Percentiles rank a stretch among this genome's conserved stretches.
phyloP scores from a whole-genome alignment of 129 eudicot species.

The Sambucus nigra region DNA sequence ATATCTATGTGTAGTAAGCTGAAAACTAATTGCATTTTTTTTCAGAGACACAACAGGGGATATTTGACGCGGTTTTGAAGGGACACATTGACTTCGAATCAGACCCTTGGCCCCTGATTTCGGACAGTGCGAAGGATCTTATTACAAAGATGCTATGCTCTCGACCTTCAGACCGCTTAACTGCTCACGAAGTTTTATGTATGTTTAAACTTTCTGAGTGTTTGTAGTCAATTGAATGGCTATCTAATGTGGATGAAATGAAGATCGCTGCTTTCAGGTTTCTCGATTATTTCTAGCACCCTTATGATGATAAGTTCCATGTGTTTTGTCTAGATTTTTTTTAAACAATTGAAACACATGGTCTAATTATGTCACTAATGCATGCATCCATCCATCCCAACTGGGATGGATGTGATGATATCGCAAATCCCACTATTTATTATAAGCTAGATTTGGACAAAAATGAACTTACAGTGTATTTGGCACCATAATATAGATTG shows the following conservation, averaged over 20 bases:
- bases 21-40: constrained; percentile 3
- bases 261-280: neutral
- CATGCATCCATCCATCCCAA: neutral
- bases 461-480: too few relatives aligned
- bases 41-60: constrained; percentile 96
- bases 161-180: constrained; percentile 59
- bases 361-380: neutral
- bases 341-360: neutral
- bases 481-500: neutral
- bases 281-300: neutral
- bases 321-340: neutral
- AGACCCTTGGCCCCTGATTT: constrained; percentile 89
- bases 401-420: neutral
- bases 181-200: constrained; percentile 93
- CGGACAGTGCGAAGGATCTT: constrained; percentile 87
- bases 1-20: neutral
- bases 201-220: constrained; percentile 13
- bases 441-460: too few relatives aligned
- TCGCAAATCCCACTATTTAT: neutral
- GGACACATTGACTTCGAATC: constrained; percentile 85
- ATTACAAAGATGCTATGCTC: constrained; percentile 73
- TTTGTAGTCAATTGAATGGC: neutral
- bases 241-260: neutral
- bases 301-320: neutral
- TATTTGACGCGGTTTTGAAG: constrained; percentile 88